Evolutionary conservation across 495 filamentous ascomycete species (phyloP).

Genomic region (Bacidia gigantensis): DNA sequence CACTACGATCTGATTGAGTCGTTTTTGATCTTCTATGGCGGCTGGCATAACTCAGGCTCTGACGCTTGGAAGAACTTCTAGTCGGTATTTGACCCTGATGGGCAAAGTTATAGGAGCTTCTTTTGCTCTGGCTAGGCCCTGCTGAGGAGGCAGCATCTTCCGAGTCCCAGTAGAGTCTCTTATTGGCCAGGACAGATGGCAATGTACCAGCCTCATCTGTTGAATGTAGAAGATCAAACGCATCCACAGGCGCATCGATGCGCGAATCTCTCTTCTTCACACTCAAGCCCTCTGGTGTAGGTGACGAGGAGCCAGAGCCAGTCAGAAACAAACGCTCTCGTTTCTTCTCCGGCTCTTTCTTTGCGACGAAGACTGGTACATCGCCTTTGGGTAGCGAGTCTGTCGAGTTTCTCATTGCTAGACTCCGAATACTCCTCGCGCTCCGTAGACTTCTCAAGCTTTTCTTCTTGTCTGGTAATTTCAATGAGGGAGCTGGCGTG

Average conservation of each 20-base stretch:
- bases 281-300: slow-evolving; percentile 24
- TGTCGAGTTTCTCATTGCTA: slow-evolving; percentile 49
- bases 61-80: slow-evolving; percentile 12
- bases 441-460: slow-evolving; percentile 26
- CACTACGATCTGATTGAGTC: background rate
- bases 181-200: background rate
- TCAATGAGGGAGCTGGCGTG: slow-evolving; percentile 18
- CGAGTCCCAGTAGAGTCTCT: slow-evolving; percentile 1
- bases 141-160: slow-evolving; percentile 2
- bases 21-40: slow-evolving; percentile 2
- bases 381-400: slow-evolving; percentile 34
- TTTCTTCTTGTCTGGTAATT: slow-evolving; percentile 37
- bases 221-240: slow-evolving; percentile 5
- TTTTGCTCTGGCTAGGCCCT: slow-evolving; percentile 14
- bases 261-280: slow-evolving; percentile 28
- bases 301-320: slow-evolving; percentile 18
- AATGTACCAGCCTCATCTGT: background rate
- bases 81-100: slow-evolving; percentile 10
- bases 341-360: slow-evolving; percentile 1
- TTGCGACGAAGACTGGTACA: background rate
- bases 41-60: slow-evolving; percentile 12
- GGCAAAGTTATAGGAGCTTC: slow-evolving; percentile 21
- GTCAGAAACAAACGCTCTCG: slow-evolving; percentile 39
- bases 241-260: background rate
- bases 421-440: slow-evolving; percentile 32